Evolutionary conservation across 139 green algal species (phyloP).

Genomic region (Chlamydomonas asymmetrica): DNA sequence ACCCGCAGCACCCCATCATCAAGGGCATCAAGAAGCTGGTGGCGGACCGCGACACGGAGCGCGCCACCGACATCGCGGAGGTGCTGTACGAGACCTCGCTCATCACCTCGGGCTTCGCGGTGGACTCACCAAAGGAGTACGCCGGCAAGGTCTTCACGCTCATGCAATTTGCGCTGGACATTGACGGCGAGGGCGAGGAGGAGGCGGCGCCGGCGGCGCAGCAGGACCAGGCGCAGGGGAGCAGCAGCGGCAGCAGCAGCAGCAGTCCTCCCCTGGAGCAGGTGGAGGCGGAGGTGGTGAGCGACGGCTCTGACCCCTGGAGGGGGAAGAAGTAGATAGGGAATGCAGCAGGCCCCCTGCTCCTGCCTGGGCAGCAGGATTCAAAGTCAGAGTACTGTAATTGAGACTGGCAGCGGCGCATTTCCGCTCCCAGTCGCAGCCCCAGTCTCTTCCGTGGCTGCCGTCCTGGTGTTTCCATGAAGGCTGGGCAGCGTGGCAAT

Average conservation of each 20-base stretch:
- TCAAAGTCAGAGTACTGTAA: too few relatives aligned
- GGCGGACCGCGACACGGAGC: conserved; percentile 35
- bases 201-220: not conserved
- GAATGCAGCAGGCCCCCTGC: too few relatives aligned
- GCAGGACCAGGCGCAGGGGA: not conserved
- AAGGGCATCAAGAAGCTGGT: conserved; percentile 64
- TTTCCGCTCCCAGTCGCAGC: too few relatives aligned
- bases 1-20: conserved; percentile 89
- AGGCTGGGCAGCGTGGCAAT: too few relatives aligned
- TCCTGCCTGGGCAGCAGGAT: too few relatives aligned
- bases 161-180: conserved; percentile 50
- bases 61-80: conserved; percentile 57
- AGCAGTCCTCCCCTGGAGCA: not conserved
- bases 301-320: conserved; percentile 26
- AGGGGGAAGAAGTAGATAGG: not conserved
- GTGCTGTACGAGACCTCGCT: conserved; percentile 94
- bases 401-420: too few relatives aligned
- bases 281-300: conserved; percentile 25
- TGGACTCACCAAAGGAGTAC: conserved; percentile 81
- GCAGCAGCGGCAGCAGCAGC: conserved; percentile 1
- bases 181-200: conserved; percentile 25
- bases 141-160: conserved; percentile 62
- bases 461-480: too few relatives aligned
- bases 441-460: too few relatives aligned
- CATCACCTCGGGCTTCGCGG: conserved; percentile 73